Conservation (phyloP, 345 rosid genomes). For the Melaleuca alternifolia region DNA sequence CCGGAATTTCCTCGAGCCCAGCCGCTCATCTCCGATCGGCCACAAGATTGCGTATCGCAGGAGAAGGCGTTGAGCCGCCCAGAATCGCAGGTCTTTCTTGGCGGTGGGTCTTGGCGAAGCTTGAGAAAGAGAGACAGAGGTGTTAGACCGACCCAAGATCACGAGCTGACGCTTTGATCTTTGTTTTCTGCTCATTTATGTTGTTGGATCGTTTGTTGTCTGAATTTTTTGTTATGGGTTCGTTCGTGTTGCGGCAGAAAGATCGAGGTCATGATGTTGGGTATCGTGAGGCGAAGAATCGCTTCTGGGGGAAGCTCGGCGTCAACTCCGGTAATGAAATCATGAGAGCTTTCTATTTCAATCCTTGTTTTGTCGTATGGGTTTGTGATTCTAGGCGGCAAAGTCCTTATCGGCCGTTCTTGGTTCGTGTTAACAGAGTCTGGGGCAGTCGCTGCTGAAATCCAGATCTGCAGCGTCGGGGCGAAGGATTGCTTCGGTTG, state of each 20-base stretch:
- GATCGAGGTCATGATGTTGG: constrained; percentile 4
- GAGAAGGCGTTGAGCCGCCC: not conserved
- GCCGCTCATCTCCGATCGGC: not conserved
- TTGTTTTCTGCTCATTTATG: not conserved
- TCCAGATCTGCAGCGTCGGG: not conserved
- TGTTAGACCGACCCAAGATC: not conserved
- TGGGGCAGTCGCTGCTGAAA: not conserved
- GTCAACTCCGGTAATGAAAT: not conserved
- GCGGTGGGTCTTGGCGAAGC: not conserved
- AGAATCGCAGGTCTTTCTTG: not conserved
- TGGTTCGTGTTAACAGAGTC: not conserved
- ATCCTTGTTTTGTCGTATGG: not conserved
- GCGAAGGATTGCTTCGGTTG: not conserved
- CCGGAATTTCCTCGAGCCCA: not conserved
- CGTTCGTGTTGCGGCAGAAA: not conserved
- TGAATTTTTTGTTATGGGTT: not conserved
- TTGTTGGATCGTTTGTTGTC: not conserved
- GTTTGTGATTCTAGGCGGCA: not conserved
- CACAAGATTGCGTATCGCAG: not conserved
- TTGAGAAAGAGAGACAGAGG: not conserved
- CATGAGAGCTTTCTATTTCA: not conserved
- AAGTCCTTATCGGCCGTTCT: not conserved
- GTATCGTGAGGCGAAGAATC: constrained; percentile 4
- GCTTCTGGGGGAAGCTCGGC: constrained; percentile 4
- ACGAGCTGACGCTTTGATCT: not conserved